Conservation (phyloP, 1,139 yeast species). For the Wickerhamomyces sp. region DNA sequence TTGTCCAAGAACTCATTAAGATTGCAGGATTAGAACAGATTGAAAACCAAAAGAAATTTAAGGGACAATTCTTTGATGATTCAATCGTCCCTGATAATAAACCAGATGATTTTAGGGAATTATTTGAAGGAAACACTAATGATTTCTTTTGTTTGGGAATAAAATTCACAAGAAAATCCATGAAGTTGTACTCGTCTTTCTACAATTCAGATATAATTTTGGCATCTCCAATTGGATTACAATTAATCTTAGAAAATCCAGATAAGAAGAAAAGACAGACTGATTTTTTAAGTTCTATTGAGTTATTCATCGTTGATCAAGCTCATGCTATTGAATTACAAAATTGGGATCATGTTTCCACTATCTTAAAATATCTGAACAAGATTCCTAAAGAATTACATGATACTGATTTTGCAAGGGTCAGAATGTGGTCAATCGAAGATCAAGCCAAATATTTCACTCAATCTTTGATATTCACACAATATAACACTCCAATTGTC, state of each 20-base stretch:
- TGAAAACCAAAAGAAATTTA: slow-evolving; percentile 77
- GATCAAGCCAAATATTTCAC: slow-evolving; percentile 72
- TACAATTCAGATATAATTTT: slow-evolving; percentile 81
- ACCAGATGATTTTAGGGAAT: slow-evolving; percentile 76
- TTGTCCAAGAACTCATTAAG: slow-evolving; percentile 58
- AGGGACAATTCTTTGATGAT: slow-evolving; percentile 57
- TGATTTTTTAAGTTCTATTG: slow-evolving; percentile 87
- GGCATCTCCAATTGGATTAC: slow-evolving; percentile 90
- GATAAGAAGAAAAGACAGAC: slow-evolving; percentile 50
- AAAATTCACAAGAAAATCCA: slow-evolving; percentile 81
- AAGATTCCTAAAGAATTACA: slow-evolving; percentile 67
- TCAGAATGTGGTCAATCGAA: slow-evolving; percentile 88
- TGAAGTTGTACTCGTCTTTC: slow-evolving; percentile 80
- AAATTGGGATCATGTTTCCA: slow-evolving; percentile 79
- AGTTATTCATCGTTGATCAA: slow-evolving; percentile 72
- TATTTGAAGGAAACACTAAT: slow-evolving; percentile 85
- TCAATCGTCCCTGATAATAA: slow-evolving; percentile 48
- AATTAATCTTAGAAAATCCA: slow-evolving; percentile 59
- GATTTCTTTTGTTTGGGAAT: slow-evolving; percentile 89
- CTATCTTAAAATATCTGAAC: slow-evolving; percentile 67
- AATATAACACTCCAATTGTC: slow-evolving; percentile 75
- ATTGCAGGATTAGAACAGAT: slow-evolving; percentile 68
- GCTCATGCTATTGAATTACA: slow-evolving; percentile 89
- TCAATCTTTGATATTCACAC: slow-evolving; percentile 73
- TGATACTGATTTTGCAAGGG: slow-evolving; percentile 87